A percentile compares a stretch with the other conserved stretches of the same genome.
Evolutionary conservation across 1,284 basidiomycete genomes (phyloP).

Genomic region (Trichosporon sp.): DNA sequence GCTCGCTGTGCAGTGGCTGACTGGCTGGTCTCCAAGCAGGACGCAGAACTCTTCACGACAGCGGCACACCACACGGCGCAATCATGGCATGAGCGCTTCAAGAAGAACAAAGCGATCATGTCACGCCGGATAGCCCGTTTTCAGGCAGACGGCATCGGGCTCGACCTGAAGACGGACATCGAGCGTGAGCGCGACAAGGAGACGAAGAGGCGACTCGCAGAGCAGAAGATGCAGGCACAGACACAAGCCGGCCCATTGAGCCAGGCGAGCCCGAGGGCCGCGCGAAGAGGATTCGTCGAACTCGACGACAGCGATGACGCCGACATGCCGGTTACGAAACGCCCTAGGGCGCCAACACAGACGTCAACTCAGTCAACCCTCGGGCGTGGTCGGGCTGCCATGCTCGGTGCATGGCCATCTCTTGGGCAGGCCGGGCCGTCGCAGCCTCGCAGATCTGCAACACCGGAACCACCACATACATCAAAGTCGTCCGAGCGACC

Average conservation of each 20-base stretch:
- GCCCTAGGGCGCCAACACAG: not conserved
- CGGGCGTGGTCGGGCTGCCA: not conserved
- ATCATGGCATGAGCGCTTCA: slow-evolving; percentile 53
- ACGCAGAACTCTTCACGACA: slow-evolving; percentile 31
- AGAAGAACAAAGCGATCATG: slow-evolving; percentile 41
- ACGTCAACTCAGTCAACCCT: not conserved
- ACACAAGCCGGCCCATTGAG: too few species aligned
- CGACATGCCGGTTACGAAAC: not conserved
- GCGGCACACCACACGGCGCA: slow-evolving; percentile 42
- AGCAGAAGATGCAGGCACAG: not conserved
- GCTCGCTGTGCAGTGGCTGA: slow-evolving; percentile 4
- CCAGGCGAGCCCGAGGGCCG: not conserved
- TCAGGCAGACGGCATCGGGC: slow-evolving; percentile 33
- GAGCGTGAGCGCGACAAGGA: slow-evolving; percentile 34
- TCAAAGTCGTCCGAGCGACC: not conserved
- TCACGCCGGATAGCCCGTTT: slow-evolving; percentile 34
- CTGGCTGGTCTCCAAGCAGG: not conserved
- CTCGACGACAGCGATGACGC: not conserved
- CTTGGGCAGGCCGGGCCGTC: not conserved
- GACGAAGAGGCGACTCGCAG: slow-evolving; percentile 16
- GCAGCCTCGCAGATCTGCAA: not conserved
- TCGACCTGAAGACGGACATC: slow-evolving; percentile 37
- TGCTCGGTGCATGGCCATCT: not conserved
- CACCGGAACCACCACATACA: not conserved
- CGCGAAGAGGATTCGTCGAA: not conserved